Base-by-base conservation (phyloP, 495 filamentous ascomycete species). In the Lindgomyces ingoldianus region DNA sequence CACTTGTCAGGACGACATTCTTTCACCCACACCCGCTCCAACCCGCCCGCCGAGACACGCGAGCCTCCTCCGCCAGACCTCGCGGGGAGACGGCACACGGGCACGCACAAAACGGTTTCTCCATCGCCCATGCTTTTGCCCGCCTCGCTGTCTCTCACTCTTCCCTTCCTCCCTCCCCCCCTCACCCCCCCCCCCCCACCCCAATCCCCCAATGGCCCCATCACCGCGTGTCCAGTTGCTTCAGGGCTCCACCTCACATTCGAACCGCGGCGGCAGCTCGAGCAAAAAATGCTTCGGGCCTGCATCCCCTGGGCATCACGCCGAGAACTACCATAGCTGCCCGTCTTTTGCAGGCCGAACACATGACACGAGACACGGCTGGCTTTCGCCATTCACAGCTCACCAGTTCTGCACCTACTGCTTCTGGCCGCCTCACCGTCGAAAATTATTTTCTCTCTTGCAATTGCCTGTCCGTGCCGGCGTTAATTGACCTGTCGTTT, bases 1-100 rank as follows among this genome's bases (percentile, higher is more conserved):
- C 64, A 61, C 50, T 56, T 62, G 63, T 66, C 64, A 60, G 26
- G 47, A 47, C 56, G 18, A 53, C 62, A 57, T 19, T 29, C 50
- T 48, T 14, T 30, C 48, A 33, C 26, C 59, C 33, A 46, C 46
- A 6, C 18, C 53, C 55, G 27, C 51, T 45, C 45, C 39, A 52
- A 45, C 60, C 46, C 27, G 26, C 29, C 11, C n/a, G 44, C n/a
- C n/a, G n/a, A n/a, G n/a, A 41, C 61, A 39, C 39, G 26, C 51
- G 51, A 54, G 51, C 51, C 51, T 54, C 51, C 29, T 18, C 51
- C 26, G 51, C 48, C 25, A 6, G 19, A 22, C n/a, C 48, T 24
- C 51, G 25, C 41, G 41, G 41, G 11, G 29, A 8, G 26, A 12
- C 27, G 26, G 51, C 11, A 9, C 9, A 10, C 8, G 45, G 8